Evolutionary conservation across 805 yeast species (phyloP).

Genomic region (Candida ascalaphidarum): DNA sequence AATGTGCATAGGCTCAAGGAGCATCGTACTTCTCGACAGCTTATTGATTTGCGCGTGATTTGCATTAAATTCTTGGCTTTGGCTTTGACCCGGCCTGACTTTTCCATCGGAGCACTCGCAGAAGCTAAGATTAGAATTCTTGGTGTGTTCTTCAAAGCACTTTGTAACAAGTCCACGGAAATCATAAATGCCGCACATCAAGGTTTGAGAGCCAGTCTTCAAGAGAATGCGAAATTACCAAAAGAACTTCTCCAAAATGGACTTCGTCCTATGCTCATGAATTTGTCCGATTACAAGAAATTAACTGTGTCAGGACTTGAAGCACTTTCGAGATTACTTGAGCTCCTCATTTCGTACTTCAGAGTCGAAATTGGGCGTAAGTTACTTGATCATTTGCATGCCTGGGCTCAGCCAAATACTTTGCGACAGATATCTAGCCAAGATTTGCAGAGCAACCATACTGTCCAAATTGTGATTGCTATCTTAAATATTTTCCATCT

Average conservation of each 20-base stretch:
- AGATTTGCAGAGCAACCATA: conserved; percentile 71
- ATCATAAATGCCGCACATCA: conserved; percentile 91
- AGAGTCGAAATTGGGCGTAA: conserved; percentile 95
- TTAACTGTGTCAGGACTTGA: conserved; percentile 84
- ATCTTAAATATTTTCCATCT: conserved; percentile 86
- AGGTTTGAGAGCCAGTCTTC: conserved; percentile 75
- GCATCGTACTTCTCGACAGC: conserved; percentile 79
- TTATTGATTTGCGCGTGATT: conserved; percentile 80
- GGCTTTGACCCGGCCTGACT: conserved; percentile 80
- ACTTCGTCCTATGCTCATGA: conserved; percentile 90
- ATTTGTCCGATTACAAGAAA: conserved; percentile 86
- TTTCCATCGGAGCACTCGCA: conserved; percentile 63
- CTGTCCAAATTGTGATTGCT: conserved; percentile 81
- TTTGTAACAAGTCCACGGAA: conserved; percentile 75
- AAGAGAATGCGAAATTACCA: conserved; percentile 83
- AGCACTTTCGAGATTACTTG: conserved; percentile 80
- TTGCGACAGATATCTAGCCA: conserved; percentile 70
- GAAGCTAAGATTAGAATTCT: conserved; percentile 78
- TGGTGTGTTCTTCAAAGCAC: conserved; percentile 90
- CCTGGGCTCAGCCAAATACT: conserved; percentile 86
- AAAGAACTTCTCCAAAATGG: conserved; percentile 94
- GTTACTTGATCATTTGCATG: conserved; percentile 83
- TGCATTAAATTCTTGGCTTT: conserved; percentile 77
- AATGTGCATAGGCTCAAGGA: conserved; percentile 82
- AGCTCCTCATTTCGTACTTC: conserved; percentile 82